Evolutionary conservation across 768 basidiomycete species (phyloP).

Genomic region (Termitomyces sp.): DNA sequence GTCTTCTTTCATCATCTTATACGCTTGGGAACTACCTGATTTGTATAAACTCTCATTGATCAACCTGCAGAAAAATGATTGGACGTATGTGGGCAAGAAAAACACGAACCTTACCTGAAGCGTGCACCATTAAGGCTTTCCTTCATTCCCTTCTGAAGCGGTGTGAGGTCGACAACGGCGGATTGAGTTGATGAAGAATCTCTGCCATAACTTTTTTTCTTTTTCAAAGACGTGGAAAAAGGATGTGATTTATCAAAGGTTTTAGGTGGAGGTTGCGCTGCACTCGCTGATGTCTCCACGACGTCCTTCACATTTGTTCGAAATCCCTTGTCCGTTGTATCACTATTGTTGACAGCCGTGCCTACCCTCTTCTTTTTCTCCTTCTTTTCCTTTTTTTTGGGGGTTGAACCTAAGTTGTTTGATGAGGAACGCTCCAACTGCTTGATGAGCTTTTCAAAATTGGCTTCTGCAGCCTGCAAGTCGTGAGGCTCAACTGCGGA

Average conservation of each 20-base stretch:
- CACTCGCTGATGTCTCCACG: background rate
- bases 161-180: slow-evolving; percentile 44
- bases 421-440: slow-evolving; percentile 31
- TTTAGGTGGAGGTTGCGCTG: background rate
- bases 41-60: slow-evolving; percentile 95
- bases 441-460: slow-evolving; percentile 58
- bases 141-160: slow-evolving; percentile 74
- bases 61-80: slow-evolving; percentile 41
- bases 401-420: background rate
- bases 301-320: background rate
- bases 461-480: slow-evolving; percentile 36
- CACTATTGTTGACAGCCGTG: background rate
- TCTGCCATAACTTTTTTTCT: slow-evolving; percentile 4
- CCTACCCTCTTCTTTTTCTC: slow-evolving; percentile 1
- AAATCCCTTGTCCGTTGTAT: background rate
- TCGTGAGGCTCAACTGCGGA: slow-evolving; percentile 31
- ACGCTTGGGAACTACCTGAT: slow-evolving; percentile 68
- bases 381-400: slow-evolving; percentile 12
- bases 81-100: background rate
- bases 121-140: slow-evolving; percentile 80
- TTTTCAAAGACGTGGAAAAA: slow-evolving; percentile 1
- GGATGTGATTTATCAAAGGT: background rate
- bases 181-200: slow-evolving; percentile 3
- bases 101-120: slow-evolving; percentile 56
- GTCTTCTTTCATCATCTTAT: slow-evolving; percentile 79